These are phyloP conservation scores for Podaxis sp. DNA, from an alignment of 768 basidiomycete species.

Conservation along the genomic window DNA sequence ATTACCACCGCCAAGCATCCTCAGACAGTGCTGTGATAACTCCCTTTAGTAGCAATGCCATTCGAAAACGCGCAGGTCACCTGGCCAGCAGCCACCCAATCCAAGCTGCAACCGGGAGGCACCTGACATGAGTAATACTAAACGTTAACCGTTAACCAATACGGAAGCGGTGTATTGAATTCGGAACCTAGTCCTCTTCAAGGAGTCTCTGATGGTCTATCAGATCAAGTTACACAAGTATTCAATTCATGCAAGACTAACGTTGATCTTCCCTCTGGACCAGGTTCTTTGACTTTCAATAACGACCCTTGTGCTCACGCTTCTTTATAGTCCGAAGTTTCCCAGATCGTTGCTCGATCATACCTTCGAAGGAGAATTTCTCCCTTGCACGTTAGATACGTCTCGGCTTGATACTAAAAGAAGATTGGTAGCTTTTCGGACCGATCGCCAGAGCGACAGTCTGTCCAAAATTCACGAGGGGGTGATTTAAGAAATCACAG, in stretches of 20 bases:
- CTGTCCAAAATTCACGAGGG: background rate
- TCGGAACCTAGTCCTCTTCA: background rate
- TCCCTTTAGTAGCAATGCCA: background rate
- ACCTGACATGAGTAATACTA: background rate
- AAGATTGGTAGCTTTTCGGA: background rate
- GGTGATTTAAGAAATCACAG: background rate
- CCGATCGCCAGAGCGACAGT: background rate
- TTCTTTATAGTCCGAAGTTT: background rate
- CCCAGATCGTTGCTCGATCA: background rate
- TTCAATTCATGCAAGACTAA: background rate
- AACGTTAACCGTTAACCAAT: background rate
- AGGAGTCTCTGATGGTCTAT: background rate
- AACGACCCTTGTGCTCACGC: background rate
- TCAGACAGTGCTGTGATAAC: background rate
- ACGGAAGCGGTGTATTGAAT: background rate
- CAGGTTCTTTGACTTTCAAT: background rate
- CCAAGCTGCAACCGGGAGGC: background rate
- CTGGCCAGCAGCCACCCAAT: background rate
- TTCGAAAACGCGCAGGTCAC: background rate
- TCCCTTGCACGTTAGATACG: background rate
- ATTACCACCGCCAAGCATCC: background rate
- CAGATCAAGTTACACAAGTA: background rate
- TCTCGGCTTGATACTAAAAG: background rate
- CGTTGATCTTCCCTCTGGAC: background rate
- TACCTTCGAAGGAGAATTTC: background rate